A percentile compares a stretch with the other conserved stretches of the same genome.
phyloP scores from a whole-genome alignment of 2,329 filamentous ascomycete species.

The Trichophyton verrucosum region DNA sequence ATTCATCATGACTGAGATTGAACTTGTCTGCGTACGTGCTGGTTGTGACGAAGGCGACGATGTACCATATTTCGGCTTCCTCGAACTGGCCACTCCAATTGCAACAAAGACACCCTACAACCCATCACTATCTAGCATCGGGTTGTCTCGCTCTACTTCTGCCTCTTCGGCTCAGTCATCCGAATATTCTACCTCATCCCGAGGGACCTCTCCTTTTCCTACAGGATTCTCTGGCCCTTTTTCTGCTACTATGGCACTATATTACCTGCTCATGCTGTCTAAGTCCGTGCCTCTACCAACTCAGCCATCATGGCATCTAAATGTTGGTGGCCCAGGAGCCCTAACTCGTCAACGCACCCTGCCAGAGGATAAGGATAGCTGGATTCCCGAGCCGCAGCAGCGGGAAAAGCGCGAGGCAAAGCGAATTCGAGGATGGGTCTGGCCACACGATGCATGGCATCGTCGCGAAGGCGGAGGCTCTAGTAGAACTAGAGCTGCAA shows the following conservation, averaged over 20 bases:
- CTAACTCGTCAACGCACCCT: constrained; percentile 45
- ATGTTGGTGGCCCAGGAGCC: constrained; percentile 47
- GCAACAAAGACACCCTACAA: constrained; percentile 34
- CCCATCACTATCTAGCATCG: constrained; percentile 6
- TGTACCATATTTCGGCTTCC: constrained; percentile 73
- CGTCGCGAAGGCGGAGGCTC: constrained; percentile 40
- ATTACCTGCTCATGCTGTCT: constrained; percentile 54
- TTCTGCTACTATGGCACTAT: constrained; percentile 49
- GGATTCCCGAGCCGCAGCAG: constrained; percentile 50
- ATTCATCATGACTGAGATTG: constrained; percentile 93
- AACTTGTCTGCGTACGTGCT: constrained; percentile 78
- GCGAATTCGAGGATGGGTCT: constrained; percentile 49
- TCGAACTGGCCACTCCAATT: constrained; percentile 57
- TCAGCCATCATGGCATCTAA: constrained; percentile 46
- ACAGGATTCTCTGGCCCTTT: constrained; percentile 27
- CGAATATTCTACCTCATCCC: constrained; percentile 22
- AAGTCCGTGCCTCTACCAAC: constrained; percentile 47
- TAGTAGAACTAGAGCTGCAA: constrained; percentile 17
- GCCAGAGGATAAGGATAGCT: constrained; percentile 43
- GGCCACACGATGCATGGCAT: constrained; percentile 48
- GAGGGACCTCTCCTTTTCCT: constrained; percentile 14
- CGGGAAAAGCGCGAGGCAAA: constrained; percentile 51
- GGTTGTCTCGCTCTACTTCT: constrained; percentile 11
- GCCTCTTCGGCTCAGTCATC: constrained; percentile 22
- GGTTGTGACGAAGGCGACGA: constrained; percentile 47